phyloP scores from a whole-genome alignment of 1,284 basidiomycete genomes.

The Macrocybe sp. region DNA sequence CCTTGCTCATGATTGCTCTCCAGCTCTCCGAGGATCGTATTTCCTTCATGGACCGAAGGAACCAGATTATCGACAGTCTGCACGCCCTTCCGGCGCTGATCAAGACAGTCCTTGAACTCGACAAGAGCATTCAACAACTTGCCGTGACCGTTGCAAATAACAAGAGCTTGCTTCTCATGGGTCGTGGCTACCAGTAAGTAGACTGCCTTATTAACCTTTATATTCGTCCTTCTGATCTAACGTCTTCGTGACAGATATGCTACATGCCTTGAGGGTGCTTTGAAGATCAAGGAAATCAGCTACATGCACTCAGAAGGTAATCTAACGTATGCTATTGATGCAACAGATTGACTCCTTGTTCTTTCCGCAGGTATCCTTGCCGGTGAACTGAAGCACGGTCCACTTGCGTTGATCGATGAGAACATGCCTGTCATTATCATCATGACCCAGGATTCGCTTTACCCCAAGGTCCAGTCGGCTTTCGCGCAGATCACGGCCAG shows the following conservation, averaged over 20 bases:
- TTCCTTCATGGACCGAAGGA: constrained; percentile 85
- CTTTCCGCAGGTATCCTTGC: constrained; percentile 80
- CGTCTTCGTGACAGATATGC: constrained; percentile 57
- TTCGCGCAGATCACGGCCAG: constrained; percentile 96
- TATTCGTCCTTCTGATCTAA: not conserved
- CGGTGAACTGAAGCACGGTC: constrained; percentile 98
- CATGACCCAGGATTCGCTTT: constrained; percentile 98
- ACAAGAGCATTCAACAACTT: constrained; percentile 78
- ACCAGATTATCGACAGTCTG: constrained; percentile 92
- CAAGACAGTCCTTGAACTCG: constrained; percentile 81
- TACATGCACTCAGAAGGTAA: constrained; percentile 89
- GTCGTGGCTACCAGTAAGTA: constrained; percentile 91
- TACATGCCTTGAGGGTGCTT: constrained; percentile 95
- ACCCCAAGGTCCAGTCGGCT: constrained; percentile 97
- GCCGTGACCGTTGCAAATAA: constrained; percentile 79
- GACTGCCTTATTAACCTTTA: not conserved
- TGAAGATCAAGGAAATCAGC: constrained; percentile 99
- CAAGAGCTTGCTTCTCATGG: constrained; percentile 94
- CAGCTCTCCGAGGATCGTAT: constrained; percentile 97
- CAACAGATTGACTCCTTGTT: constrained; percentile 32
- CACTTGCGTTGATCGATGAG: constrained; percentile 95
- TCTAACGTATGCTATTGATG: constrained; percentile 9
- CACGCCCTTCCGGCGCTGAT: constrained; percentile 90
- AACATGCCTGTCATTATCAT: constrained; percentile 98
- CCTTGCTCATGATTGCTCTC: constrained; percentile 96